A percentile compares a stretch with the other conserved stretches of the same genome.
These are phyloP conservation scores for Veloboletus limbatus DNA, from an alignment of 1,284 basidiomycete species.

Conservation along the genomic window DNA sequence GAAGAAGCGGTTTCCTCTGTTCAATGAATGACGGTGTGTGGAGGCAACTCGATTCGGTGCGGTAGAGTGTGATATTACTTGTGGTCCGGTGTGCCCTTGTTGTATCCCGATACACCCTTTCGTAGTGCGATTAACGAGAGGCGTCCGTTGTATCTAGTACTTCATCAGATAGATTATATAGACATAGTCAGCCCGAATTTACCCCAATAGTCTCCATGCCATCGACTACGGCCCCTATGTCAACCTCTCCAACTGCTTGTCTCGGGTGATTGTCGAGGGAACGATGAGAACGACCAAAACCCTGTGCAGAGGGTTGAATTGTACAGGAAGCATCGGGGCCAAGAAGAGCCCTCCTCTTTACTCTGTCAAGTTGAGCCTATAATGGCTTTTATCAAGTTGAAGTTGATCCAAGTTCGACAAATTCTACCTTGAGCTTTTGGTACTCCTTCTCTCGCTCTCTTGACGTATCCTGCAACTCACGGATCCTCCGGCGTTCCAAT, in stretches of 20 bases:
- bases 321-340: slow-evolving; percentile 31
- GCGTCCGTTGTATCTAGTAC: slow-evolving; percentile 68
- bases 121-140: slow-evolving; percentile 52
- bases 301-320: slow-evolving; percentile 14
- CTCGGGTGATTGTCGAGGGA: slow-evolving; percentile 23
- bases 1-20: slow-evolving; percentile 39
- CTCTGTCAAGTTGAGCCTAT: slow-evolving; percentile 65
- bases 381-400: slow-evolving; percentile 54
- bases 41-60: slow-evolving; percentile 14
- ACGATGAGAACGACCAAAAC: slow-evolving; percentile 16
- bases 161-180: slow-evolving; percentile 5
- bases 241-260: slow-evolving; percentile 32
- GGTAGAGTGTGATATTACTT: slow-evolving; percentile 15
- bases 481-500: slow-evolving; percentile 66
- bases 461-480: slow-evolving; percentile 69
- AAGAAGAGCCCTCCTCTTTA: slow-evolving; percentile 75
- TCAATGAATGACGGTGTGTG: slow-evolving; percentile 27
- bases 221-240: slow-evolving; percentile 56
- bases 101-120: slow-evolving; percentile 32
- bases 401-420: not conserved
- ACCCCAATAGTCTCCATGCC: slow-evolving; percentile 72
- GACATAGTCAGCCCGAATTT: slow-evolving; percentile 14
- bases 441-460: slow-evolving; percentile 82
- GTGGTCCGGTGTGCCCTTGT: slow-evolving; percentile 26
- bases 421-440: slow-evolving; percentile 72